phyloP scores from a whole-genome alignment of 106 monocot genomes.

The Dactylorhiza incarnata region DNA sequence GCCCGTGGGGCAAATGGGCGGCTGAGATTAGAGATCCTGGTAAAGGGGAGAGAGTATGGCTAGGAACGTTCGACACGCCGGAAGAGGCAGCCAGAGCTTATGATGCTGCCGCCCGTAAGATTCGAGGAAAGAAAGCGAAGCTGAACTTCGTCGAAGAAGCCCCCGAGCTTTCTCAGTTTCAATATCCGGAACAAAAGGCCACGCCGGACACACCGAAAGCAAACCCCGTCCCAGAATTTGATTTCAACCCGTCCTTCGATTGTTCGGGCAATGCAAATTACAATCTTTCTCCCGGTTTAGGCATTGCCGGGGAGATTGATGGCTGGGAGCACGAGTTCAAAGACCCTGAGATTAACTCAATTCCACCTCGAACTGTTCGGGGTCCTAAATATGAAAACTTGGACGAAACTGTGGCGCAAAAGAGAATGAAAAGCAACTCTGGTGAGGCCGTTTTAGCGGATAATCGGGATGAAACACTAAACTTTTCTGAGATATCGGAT shows the following conservation, averaged over 20 bases:
- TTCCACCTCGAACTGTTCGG: constrained; percentile 10
- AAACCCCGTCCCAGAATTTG: background rate
- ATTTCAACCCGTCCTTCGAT: background rate
- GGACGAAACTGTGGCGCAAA: constrained; percentile 12
- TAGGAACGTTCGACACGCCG: constrained; percentile 57
- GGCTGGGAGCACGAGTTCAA: constrained; percentile 21
- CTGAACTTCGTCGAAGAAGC: constrained; percentile 42
- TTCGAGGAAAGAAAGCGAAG: constrained; percentile 61
- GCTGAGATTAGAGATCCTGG: constrained; percentile 65
- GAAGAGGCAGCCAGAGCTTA: constrained; percentile 66
- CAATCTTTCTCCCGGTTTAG: constrained; percentile 17
- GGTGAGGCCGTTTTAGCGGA: constrained; percentile 16
- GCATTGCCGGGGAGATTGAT: constrained; percentile 15
- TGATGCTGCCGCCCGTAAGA: constrained; percentile 49
- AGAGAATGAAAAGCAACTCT: constrained; percentile 39
- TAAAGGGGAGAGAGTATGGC: constrained; percentile 64
- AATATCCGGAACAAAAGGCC: background rate
- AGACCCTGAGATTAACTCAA: constrained; percentile 27
- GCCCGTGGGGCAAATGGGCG: constrained; percentile 77
- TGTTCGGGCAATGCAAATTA: constrained; percentile 2
- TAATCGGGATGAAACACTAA: constrained; percentile 7
- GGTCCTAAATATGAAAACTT: constrained; percentile 4
- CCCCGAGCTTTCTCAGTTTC: constrained; percentile 5
- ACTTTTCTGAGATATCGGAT: constrained; percentile 27
- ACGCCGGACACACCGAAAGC: background rate